phyloP scores from a whole-genome alignment of 2,329 filamentous ascomycete species.

The Fusarium heterosporum region DNA sequence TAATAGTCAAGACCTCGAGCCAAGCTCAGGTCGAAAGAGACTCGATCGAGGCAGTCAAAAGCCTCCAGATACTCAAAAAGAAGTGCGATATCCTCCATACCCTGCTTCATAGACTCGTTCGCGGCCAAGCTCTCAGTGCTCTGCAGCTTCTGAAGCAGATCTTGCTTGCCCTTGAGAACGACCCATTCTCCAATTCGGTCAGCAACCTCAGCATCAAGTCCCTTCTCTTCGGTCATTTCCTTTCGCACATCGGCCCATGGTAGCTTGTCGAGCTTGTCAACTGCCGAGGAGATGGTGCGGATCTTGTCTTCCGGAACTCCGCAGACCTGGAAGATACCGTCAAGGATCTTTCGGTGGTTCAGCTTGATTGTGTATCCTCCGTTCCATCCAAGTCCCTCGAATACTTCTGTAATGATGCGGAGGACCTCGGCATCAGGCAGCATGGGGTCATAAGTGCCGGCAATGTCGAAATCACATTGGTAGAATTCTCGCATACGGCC shows the following conservation, averaged over 20 bases:
- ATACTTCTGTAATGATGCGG: slow-evolving; percentile 85
- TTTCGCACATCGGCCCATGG: slow-evolving; percentile 90
- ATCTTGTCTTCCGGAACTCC: slow-evolving; percentile 90
- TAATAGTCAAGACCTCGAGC: slow-evolving; percentile 94
- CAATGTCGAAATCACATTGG: slow-evolving; percentile 97
- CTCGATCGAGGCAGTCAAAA: slow-evolving; percentile 76
- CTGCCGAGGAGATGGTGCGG: slow-evolving; percentile 88
- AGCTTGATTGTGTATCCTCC: slow-evolving; percentile 87
- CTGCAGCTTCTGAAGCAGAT: slow-evolving; percentile 78
- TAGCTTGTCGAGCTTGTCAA: slow-evolving; percentile 95
- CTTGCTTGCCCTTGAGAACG: slow-evolving; percentile 78
- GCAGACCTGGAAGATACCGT: slow-evolving; percentile 91
- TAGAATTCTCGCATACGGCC: slow-evolving; percentile 97
- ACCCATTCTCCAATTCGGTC: slow-evolving; percentile 91
- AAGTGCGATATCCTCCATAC: slow-evolving; percentile 82
- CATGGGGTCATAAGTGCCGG: slow-evolving; percentile 89
- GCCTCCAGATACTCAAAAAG: slow-evolving; percentile 86
- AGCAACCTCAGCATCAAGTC: slow-evolving; percentile 78
- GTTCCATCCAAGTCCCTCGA: slow-evolving; percentile 81
- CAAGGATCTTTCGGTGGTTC: slow-evolving; percentile 94
- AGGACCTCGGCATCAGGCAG: slow-evolving; percentile 91
- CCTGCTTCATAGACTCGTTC: slow-evolving; percentile 81
- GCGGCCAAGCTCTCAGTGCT: slow-evolving; percentile 74
- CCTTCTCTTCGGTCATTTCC: slow-evolving; percentile 95
- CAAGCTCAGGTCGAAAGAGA: slow-evolving; percentile 91